phyloP scores from a whole-genome alignment of 2,329 filamentous ascomycete genomes.

The Neoscytalidium dimidiatum region DNA sequence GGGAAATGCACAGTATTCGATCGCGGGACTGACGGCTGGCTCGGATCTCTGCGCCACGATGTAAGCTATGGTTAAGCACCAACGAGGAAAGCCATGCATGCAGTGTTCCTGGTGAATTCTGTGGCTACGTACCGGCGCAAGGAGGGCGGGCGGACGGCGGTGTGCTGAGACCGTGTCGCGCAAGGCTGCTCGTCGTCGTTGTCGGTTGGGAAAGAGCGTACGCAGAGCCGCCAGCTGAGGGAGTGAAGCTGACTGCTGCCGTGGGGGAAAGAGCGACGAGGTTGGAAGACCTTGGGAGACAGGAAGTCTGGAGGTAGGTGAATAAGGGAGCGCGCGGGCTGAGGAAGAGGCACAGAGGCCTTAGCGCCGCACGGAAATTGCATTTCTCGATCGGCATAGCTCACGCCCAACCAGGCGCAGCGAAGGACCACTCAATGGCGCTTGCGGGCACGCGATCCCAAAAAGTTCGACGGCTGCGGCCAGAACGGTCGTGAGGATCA shows the following conservation, averaged over 20 bases:
- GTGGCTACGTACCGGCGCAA: slow-evolving; percentile 19
- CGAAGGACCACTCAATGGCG: not conserved
- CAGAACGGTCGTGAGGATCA: slow-evolving; percentile 11
- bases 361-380: slow-evolving; percentile 18
- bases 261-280: slow-evolving; percentile 16
- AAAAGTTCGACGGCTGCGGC: not conserved
- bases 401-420: not conserved
- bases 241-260: slow-evolving; percentile 20
- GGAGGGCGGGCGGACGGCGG: slow-evolving; percentile 7
- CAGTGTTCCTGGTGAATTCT: not conserved
- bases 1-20: slow-evolving; percentile 5
- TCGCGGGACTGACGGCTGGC: not conserved
- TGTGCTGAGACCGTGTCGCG: not conserved
- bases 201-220: slow-evolving; percentile 39
- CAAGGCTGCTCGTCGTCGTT: not conserved
- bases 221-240: slow-evolving; percentile 53
- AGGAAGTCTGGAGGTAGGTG: not conserved
- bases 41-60: slow-evolving; percentile 6
- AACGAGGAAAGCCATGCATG: not conserved
- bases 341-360: not conserved
- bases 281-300: slow-evolving; percentile 7
- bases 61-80: not conserved
- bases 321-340: not conserved
- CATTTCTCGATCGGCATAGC: not conserved
- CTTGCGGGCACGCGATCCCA: slow-evolving; percentile 5